Evolutionary conservation across 2,329 filamentous ascomycete species (phyloP).

Genomic region (Colletotrichum shisoi): DNA sequence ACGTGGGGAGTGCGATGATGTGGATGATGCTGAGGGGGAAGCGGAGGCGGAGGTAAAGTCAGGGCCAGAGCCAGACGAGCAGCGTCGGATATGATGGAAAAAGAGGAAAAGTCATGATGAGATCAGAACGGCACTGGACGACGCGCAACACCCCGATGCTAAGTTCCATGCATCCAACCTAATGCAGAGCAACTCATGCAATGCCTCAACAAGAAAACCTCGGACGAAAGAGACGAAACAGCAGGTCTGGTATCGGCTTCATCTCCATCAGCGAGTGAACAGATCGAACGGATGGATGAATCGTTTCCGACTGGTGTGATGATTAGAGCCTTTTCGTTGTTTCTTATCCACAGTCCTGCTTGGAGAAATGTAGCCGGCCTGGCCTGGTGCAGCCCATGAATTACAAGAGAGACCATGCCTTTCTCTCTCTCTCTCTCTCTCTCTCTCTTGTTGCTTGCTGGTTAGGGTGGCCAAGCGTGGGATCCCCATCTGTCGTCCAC

Average conservation of each 20-base stretch:
- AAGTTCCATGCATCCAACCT: conserved; percentile 25
- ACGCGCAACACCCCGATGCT: conserved; percentile 14
- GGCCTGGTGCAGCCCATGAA: conserved; percentile 27
- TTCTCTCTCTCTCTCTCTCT: conserved; percentile 12
- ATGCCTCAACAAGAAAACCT: conserved; percentile 21
- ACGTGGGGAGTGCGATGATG: neutral
- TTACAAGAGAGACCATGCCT: conserved; percentile 31
- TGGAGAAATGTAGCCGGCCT: conserved; percentile 8
- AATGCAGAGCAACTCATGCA: conserved; percentile 17
- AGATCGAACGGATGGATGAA: conserved; percentile 12
- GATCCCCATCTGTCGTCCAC: conserved; percentile 26
- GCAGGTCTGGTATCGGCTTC: conserved; percentile 17
- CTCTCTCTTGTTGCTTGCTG: conserved; percentile 21
- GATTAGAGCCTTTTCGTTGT: no score
- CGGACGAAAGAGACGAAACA: conserved; percentile 23
- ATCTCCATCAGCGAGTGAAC: conserved; percentile 4
- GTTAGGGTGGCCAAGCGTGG: conserved; percentile 32
- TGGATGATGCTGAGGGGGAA: neutral
- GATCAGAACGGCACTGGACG: neutral
- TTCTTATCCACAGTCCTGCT: neutral
- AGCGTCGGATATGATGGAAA: conserved; percentile 10
- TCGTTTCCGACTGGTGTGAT: neutral
- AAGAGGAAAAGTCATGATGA: neutral
- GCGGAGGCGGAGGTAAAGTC: neutral
- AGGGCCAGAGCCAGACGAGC: neutral